Evolutionary conservation across 768 basidiomycete genomes (phyloP).

Genomic region (Calocera viscosa): DNA sequence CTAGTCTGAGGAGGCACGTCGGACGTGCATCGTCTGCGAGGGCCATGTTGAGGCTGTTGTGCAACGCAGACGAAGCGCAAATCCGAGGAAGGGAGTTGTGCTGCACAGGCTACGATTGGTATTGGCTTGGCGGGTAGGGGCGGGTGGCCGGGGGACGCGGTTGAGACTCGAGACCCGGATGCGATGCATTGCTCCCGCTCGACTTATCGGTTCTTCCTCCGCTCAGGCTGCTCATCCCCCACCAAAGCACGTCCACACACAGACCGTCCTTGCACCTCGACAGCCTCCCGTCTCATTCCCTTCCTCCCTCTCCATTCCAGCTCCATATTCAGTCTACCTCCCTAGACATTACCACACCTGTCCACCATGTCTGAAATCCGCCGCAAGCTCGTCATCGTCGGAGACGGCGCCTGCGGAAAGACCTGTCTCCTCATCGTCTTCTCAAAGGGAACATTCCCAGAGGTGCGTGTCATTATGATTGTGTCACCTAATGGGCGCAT

Average conservation of each 20-base stretch:
- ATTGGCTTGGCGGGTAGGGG: not conserved
- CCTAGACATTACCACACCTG: not conserved
- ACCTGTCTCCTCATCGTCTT: constrained; percentile 93
- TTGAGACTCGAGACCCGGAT: too few species aligned
- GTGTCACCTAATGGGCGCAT: too few species aligned
- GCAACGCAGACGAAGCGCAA: not conserved
- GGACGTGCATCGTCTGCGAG: not conserved
- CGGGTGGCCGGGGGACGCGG: too few species aligned
- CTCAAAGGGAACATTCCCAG: constrained; percentile 92
- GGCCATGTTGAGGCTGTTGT: not conserved
- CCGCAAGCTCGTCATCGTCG: constrained; percentile 97
- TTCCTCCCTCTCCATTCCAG: not conserved
- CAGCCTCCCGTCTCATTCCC: not conserved
- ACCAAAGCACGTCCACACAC: too few species aligned
- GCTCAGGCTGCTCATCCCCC: not conserved
- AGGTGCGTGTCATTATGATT: constrained; percentile 37
- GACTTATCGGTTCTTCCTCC: not conserved
- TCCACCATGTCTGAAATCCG: constrained; percentile 83
- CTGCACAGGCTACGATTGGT: not conserved
- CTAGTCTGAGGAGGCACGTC: not conserved
- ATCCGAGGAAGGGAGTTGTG: not conserved
- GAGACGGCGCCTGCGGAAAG: constrained; percentile 96
- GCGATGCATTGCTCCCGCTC: not conserved
- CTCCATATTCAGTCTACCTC: not conserved
- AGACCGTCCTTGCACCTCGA: too few species aligned